Conservation (phyloP, 805 yeast genomes). For the Candida ovalis region DNA sequence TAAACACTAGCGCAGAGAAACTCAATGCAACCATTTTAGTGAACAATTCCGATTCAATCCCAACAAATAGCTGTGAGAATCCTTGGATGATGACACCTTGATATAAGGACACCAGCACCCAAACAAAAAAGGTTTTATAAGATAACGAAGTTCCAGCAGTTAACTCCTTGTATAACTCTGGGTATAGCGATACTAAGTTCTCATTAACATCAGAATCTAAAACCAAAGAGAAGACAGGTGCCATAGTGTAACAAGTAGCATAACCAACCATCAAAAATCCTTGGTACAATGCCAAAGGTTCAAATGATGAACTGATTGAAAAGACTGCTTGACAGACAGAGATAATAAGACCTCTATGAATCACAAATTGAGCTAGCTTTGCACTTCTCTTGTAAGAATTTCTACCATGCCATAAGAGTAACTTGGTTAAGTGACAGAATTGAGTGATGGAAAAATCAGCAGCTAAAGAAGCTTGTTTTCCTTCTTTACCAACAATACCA, state of each 20-base stretch:
- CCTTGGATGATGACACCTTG: constrained; percentile 89
- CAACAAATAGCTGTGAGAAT: constrained; percentile 71
- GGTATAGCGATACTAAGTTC: constrained; percentile 82
- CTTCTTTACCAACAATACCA: constrained; percentile 98
- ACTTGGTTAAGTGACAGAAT: constrained; percentile 81
- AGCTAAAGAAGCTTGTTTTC: constrained; percentile 93
- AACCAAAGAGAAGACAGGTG: constrained; percentile 92
- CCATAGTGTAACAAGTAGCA: constrained; percentile 96
- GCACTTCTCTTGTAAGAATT: constrained; percentile 96
- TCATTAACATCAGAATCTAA: constrained; percentile 90
- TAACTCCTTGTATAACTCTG: constrained; percentile 90
- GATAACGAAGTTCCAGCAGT: constrained; percentile 85
- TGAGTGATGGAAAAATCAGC: constrained; percentile 95
- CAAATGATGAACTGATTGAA: constrained; percentile 81
- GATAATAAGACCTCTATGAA: constrained; percentile 91
- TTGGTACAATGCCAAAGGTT: constrained; percentile 90
- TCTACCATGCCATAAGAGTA: constrained; percentile 96
- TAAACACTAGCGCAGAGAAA: constrained; percentile 72
- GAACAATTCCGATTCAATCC: constrained; percentile 52
- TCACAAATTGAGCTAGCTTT: constrained; percentile 90
- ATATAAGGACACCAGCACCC: constrained; percentile 86
- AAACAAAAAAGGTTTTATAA: constrained; percentile 80
- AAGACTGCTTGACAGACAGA: constrained; percentile 94
- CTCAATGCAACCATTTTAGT: constrained; percentile 80
- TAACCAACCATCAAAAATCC: constrained; percentile 99